Conservation (phyloP, 331 rosid species). For the Rhamnella rubrinervis region DNA sequence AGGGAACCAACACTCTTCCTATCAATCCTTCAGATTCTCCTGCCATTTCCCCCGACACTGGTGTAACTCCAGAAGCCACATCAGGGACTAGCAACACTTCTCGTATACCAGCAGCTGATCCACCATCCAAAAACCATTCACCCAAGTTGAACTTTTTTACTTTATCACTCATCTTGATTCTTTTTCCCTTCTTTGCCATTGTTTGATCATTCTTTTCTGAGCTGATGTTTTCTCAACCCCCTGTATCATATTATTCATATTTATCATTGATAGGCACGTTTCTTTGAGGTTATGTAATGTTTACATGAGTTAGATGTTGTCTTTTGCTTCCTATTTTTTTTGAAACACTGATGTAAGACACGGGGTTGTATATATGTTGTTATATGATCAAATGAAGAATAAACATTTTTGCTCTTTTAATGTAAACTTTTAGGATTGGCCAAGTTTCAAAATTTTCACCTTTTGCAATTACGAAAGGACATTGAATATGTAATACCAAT, state of each 20-base stretch:
- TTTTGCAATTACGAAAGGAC: no score
- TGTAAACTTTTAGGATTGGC: no score
- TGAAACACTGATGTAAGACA: constrained; percentile 19
- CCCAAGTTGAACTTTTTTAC: constrained; percentile 31
- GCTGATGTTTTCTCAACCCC: constrained; percentile 10
- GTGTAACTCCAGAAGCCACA: constrained; percentile 54
- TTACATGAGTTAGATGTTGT: constrained; percentile 23
- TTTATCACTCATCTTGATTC: constrained; percentile 24
- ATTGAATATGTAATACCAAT: no score
- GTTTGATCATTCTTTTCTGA: constrained; percentile 35
- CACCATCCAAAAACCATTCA: constrained; percentile 30
- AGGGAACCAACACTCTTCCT: constrained; percentile 31
- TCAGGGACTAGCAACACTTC: constrained; percentile 23
- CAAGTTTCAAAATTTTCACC: no score
- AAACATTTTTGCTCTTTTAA: not conserved
- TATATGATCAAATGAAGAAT: not conserved
- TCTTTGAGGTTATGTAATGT: not conserved
- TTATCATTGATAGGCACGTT: constrained; percentile 1
- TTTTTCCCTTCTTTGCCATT: constrained; percentile 39
- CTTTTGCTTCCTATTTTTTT: constrained; percentile 29
- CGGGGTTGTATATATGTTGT: constrained; percentile 36
- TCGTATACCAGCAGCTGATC: constrained; percentile 9
- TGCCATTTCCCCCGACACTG: constrained; percentile 39
- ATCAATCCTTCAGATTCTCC: constrained; percentile 40
- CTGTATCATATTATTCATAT: constrained; percentile 25